Evolutionary conservation across 805 yeast genomes (phyloP), one percentile per base, ranked within the genome.

Genomic region (Candida broadrunensis): DNA sequence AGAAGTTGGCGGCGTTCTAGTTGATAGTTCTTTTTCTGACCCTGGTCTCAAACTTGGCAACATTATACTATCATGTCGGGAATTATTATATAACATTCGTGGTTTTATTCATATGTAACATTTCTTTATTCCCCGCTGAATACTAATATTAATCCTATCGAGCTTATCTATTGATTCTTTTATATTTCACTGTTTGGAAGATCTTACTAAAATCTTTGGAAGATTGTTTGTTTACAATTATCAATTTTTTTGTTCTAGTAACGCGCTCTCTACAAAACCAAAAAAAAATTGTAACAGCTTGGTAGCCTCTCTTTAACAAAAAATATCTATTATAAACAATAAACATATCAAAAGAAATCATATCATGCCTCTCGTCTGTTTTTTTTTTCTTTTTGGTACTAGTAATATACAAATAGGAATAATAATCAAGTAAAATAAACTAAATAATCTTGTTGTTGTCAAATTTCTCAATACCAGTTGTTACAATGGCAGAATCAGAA

Each of bases 121-220:
- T 20, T 16, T 36, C 3, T 7, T 59, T 58, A 37, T 61, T 58
- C 31, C 60, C 71, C n/a, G 58, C 55, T 5, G 51, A 49, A 32
- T 50, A 53, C 12, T 51, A 54, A 16, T 53, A 50, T 25, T 50
- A 49, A 5, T 48, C 49, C n/a, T n/a, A n/a, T n/a, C n/a, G n/a
- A n/a, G 18, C 44, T 46, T 3, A 47, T 37, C 35, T 61, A 65
- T 36, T 49, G 52, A 37, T 46, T 60, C 40, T 54, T 55, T 65
- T 31, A 70, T n/a, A n/a, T n/a, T n/a, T n/a, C n/a, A n/a, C n/a
- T n/a, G n/a, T n/a, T n/a, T n/a, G n/a, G n/a, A n/a, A n/a, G n/a
- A n/a, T n/a, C n/a, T n/a, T n/a, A n/a, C n/a, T n/a, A n/a, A n/a
- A n/a, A n/a, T n/a, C n/a, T n/a, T n/a, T n/a, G n/a, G n/a, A n/a